Conservation (phyloP, 2,329 filamentous ascomycete species). For the Aureobasidium vineae region DNA sequence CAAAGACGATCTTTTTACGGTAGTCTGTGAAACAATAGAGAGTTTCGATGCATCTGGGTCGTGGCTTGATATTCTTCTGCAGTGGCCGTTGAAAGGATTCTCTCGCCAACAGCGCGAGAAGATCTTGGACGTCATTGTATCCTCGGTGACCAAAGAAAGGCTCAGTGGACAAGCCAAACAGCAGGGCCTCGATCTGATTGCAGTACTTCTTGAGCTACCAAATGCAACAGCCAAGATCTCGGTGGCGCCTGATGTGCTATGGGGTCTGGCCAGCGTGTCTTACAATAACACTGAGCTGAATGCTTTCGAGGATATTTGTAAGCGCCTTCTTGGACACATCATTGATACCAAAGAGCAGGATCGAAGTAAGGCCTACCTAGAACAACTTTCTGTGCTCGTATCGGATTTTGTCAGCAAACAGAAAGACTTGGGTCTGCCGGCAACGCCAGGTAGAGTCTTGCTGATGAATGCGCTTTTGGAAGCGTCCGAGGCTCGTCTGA, state of each 20-base stretch:
- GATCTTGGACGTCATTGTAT: slow-evolving; percentile 19
- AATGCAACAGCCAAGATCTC: slow-evolving; percentile 28
- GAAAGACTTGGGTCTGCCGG: slow-evolving; percentile 2
- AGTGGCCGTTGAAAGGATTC: slow-evolving; percentile 22
- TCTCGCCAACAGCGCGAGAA: slow-evolving; percentile 27
- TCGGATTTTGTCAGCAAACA: slow-evolving; percentile 9
- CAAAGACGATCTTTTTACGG: slow-evolving; percentile 17
- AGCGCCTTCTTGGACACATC: slow-evolving; percentile 27
- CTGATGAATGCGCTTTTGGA: not conserved
- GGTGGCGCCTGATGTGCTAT: not conserved
- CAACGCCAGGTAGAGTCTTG: slow-evolving; percentile 5
- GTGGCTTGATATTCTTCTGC: not conserved
- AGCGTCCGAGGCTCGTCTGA: slow-evolving; percentile 3
- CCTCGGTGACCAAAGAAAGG: not conserved
- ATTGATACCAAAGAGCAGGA: slow-evolving; percentile 31
- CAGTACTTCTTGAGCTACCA: slow-evolving; percentile 26
- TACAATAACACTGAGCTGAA: not conserved
- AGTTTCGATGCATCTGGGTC: not conserved
- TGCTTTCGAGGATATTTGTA: slow-evolving; percentile 8
- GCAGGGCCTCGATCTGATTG: slow-evolving; percentile 22
- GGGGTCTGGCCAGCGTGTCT: not conserved
- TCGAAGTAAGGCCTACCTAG: slow-evolving; percentile 27
- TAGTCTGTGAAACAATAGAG: not conserved
- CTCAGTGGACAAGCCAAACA: not conserved
- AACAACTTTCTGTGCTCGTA: not conserved